Evolutionary conservation across 2,329 filamentous ascomycete species (phyloP).

Genomic region (Ophiosphaerella narmari): DNA sequence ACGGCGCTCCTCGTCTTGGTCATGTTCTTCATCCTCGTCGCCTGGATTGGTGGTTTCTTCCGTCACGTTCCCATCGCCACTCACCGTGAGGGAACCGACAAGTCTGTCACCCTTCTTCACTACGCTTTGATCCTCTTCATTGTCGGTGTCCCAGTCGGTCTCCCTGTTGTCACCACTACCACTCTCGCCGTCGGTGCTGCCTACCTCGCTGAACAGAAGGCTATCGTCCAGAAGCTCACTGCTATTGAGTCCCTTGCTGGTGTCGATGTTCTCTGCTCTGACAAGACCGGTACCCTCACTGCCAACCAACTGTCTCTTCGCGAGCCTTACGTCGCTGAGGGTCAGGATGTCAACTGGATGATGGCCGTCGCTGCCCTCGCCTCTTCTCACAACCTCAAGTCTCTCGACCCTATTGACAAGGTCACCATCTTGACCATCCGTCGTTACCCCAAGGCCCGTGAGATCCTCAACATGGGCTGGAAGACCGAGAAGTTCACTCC

Average conservation of each 20-base stretch:
- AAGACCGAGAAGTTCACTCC: conserved; percentile 77
- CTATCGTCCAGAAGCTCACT: conserved; percentile 79
- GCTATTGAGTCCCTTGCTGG: conserved; percentile 70
- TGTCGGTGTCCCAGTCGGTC: conserved; percentile 77
- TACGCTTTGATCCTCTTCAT: conserved; percentile 62
- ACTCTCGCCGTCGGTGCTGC: conserved; percentile 77
- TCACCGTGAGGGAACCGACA: conserved; percentile 54
- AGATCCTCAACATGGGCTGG: conserved; percentile 76
- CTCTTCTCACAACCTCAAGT: conserved; percentile 79
- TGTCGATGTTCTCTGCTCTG: conserved; percentile 79
- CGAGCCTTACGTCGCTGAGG: conserved; percentile 76
- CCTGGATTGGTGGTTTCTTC: conserved; percentile 82
- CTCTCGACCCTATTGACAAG: conserved; percentile 79
- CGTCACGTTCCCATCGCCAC: conserved; percentile 68
- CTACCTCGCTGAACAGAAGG: conserved; percentile 77
- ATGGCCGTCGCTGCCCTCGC: conserved; percentile 79
- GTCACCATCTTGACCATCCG: conserved; percentile 77
- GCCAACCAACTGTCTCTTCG: conserved; percentile 77
- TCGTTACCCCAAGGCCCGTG: conserved; percentile 75
- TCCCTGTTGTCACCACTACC: conserved; percentile 78
- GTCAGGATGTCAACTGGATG: conserved; percentile 82
- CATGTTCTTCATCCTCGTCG: conserved; percentile 75
- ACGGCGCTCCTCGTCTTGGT: conserved; percentile 74
- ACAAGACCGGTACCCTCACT: conserved; percentile 80
- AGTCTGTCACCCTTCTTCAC: conserved; percentile 64